Evolutionary conservation across 345 rosid species (phyloP).

Genomic region (Triadica sebifera): DNA sequence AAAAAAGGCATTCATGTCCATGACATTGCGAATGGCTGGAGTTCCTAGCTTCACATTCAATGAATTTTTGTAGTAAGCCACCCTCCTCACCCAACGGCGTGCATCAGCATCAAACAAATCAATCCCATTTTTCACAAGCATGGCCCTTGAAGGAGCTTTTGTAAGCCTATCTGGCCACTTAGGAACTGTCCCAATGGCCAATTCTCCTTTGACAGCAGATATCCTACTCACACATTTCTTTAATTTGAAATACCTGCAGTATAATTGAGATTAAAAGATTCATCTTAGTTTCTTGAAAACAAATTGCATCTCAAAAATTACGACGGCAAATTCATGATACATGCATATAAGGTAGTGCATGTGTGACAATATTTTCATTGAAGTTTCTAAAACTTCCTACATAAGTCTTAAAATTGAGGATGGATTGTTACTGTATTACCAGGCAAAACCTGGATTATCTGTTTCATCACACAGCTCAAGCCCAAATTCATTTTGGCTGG

Average conservation of each 20-base stretch:
- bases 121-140: conserved; percentile 61
- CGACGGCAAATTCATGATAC: background rate
- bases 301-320: background rate
- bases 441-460: conserved; percentile 64
- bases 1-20: conserved; percentile 96
- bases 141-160: conserved; percentile 64
- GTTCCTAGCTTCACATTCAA: conserved; percentile 68
- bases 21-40: conserved; percentile 68
- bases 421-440: conserved; percentile 47
- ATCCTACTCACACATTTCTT: conserved; percentile 65
- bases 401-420: conserved; percentile 12
- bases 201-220: conserved; percentile 58
- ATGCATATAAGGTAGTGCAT: conserved; percentile 12
- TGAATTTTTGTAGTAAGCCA: conserved; percentile 70
- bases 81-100: conserved; percentile 81
- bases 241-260: conserved; percentile 74
- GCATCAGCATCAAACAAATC: conserved; percentile 89
- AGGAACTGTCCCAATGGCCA: conserved; percentile 63
- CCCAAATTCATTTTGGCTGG: conserved; percentile 72
- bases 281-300: background rate
- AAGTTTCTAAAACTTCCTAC: background rate
- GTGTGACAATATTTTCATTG: background rate
- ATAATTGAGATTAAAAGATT: conserved; percentile 6
- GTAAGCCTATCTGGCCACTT: conserved; percentile 83
- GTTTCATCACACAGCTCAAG: conserved; percentile 70